A percentile compares a stretch with the other conserved stretches of the same genome.
phyloP scores from a whole-genome alignment of 2,329 filamentous ascomycete genomes.

The Ceratocystis huliohia region DNA sequence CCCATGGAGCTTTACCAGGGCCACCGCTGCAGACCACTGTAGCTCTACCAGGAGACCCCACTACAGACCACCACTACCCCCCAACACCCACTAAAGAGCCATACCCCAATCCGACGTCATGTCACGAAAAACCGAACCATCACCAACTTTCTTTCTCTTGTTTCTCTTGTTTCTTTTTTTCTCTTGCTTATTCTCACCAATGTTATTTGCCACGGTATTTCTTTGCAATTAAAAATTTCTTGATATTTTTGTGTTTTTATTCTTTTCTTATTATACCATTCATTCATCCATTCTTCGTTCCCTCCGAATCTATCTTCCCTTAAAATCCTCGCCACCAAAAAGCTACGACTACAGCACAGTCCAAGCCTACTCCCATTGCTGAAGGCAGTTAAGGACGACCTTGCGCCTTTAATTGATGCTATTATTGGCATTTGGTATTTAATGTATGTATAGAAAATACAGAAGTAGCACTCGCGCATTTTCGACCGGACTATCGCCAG shows the following conservation, averaged over 20 bases:
- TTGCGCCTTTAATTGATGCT: slow-evolving; percentile 7
- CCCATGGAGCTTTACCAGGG: background rate
- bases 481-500: background rate
- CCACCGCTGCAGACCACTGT: background rate
- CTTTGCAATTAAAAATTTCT: background rate
- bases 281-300: too few relatives aligned
- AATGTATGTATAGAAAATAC: background rate
- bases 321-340: background rate
- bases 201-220: background rate
- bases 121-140: too few relatives aligned
- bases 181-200: background rate
- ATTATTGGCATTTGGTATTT: background rate
- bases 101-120: too few relatives aligned
- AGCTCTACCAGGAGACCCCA: background rate
- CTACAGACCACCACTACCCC: background rate
- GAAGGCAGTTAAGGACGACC: background rate
- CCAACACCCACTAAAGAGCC: too few relatives aligned
- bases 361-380: background rate
- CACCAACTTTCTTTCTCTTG: background rate
- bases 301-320: too few relatives aligned
- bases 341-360: background rate
- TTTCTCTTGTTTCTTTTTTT: slow-evolving; percentile 1
- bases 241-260: background rate
- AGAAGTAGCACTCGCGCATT: background rate
- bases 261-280: background rate